A percentile compares a stretch with the other conserved stretches of the same genome.
Evolutionary conservation across 176 grass and related monocot species (phyloP).

Genomic region (Alloteropsis semialata): DNA sequence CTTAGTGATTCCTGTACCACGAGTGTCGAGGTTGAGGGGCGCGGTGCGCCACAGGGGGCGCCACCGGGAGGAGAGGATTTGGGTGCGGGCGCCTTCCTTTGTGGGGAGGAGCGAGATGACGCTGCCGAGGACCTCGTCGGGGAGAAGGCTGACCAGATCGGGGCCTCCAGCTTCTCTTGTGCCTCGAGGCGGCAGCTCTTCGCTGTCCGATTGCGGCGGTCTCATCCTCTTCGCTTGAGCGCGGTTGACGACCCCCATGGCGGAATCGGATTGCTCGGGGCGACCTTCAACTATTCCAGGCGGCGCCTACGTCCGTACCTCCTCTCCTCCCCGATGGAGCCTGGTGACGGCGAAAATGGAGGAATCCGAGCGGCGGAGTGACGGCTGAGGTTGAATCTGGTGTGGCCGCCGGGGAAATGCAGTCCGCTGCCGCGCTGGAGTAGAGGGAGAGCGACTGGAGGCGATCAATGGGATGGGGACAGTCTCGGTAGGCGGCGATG

Average conservation of each 20-base stretch:
- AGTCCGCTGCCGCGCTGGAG: no score
- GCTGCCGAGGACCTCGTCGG: background rate
- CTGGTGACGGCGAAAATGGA: no score
- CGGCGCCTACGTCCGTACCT: no score
- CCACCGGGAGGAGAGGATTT: background rate
- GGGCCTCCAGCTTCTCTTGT: background rate
- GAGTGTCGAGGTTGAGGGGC: no score
- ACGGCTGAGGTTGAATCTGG: background rate
- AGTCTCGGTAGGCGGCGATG: no score
- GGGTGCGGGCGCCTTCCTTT: background rate
- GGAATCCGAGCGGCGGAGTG: no score
- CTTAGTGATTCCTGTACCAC: background rate
- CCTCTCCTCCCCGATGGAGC: no score
- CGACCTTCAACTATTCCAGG: no score
- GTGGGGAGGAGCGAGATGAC: background rate
- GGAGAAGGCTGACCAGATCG: background rate
- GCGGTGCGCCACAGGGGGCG: background rate
- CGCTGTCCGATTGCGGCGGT: no score
- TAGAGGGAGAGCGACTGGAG: no score
- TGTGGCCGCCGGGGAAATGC: background rate
- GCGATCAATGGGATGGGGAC: no score
- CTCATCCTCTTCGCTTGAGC: background rate
- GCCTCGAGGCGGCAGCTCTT: no score
- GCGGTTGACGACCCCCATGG: background rate
- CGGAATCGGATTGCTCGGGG: background rate